Evolutionary conservation across 371 early-diverging fungal genomes (phyloP), one percentile per base, ranked within the genome.

Genomic region (Mortierella sp.): DNA sequence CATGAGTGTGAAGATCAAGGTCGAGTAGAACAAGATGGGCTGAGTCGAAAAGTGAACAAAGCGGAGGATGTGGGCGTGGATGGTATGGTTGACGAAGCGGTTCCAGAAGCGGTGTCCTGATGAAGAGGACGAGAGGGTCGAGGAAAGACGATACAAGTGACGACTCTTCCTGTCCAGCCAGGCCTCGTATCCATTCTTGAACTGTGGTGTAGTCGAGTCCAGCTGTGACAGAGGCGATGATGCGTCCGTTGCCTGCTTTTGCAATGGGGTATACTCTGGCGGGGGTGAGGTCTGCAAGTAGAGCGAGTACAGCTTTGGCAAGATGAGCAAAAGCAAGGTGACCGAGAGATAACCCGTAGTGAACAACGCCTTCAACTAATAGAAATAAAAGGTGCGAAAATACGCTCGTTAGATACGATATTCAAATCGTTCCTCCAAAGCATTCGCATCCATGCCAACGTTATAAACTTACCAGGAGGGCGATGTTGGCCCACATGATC

Each of bases 401-500:
- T 11, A 70, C 0, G 2, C 16, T 50, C 10, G 57, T 65, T 75
- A 48, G 21, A 38, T 24, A 58, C 3, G 28, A 19, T 9, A 21
- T 1, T 14, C 6, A 5, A 10, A 21, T 5, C 7, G 6, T 34
- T 34, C 2, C 13, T n/a, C n/a, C 21, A 16, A 11, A 0, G 8
- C 54, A 47, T 21, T 9, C 21, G 6, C 24, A 42, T 0, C 8
- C 16, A 68, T 14, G 14, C 44, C 7, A 16, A 7, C 28, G 3
- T 4, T 9, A 31, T 26, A n/a, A 21, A 54, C 88, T 88, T 89
- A 92, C 92, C 73, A 90, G 78, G 21, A 84, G 65, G 1, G 91
- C 89, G 87, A 94, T 91, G 60, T 92, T 88, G 21, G 93, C 88
- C 63, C 90, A 88, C 81, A 96, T 95, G 52, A 97, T 92, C 88